Evolutionary conservation across 2,329 filamentous ascomycete genomes (phyloP).

Genomic region (Fusarium stilboides): DNA sequence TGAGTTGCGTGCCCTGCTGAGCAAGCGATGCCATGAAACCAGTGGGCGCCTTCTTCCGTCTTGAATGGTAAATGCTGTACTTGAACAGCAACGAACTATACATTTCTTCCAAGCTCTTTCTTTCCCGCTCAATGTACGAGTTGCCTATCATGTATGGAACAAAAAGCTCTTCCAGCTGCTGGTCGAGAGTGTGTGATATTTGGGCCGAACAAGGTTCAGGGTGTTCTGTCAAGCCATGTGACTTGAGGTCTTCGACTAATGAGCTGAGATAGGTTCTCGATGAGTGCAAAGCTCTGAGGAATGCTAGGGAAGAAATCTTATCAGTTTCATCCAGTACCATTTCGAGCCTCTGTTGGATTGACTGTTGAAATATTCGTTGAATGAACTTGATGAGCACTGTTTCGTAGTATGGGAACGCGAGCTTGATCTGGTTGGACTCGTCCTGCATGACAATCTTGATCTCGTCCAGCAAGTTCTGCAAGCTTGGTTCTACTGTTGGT

Average conservation of each 20-base stretch:
- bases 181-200: slow-evolving; percentile 81
- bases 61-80: slow-evolving; percentile 94
- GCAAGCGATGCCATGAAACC: slow-evolving; percentile 94
- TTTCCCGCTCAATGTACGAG: slow-evolving; percentile 79
- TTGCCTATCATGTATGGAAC: slow-evolving; percentile 78
- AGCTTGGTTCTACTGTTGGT: slow-evolving; percentile 89
- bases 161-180: slow-evolving; percentile 84
- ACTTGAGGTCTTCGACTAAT: slow-evolving; percentile 92
- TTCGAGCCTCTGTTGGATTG: slow-evolving; percentile 94
- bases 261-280: slow-evolving; percentile 90
- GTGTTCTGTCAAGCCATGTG: slow-evolving; percentile 94
- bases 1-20: slow-evolving; percentile 89
- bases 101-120: slow-evolving; percentile 80
- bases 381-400: slow-evolving; percentile 94
- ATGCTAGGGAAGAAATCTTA: slow-evolving; percentile 91
- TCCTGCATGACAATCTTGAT: slow-evolving; percentile 97
- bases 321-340: slow-evolving; percentile 96
- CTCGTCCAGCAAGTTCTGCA: slow-evolving; percentile 94
- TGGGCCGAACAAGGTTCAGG: slow-evolving; percentile 91
- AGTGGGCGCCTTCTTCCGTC: slow-evolving; percentile 88
- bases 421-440: slow-evolving; percentile 96
- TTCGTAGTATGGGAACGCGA: slow-evolving; percentile 96
- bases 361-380: slow-evolving; percentile 97
- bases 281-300: slow-evolving; percentile 90
- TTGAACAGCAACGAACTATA: slow-evolving; percentile 96